Evolutionary conservation across 495 filamentous ascomycete genomes (phyloP).

Genomic region (Aspergillus biplanus): DNA sequence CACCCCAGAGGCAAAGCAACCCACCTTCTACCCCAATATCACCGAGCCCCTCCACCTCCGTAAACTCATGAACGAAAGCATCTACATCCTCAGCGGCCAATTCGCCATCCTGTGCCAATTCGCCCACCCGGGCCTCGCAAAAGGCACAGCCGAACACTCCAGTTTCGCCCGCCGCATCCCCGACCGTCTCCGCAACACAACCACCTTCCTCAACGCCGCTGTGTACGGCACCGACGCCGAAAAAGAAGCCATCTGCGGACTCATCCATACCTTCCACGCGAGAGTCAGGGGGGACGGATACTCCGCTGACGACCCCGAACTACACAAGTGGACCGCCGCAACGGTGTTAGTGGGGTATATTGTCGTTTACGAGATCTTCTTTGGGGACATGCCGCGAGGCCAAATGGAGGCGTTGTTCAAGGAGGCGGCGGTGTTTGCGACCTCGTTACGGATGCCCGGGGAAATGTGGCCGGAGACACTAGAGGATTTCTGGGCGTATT

Average conservation of each 20-base stretch:
- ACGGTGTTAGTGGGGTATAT: slow-evolving; percentile 38
- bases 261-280: slow-evolving; percentile 25
- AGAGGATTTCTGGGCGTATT: slow-evolving; percentile 43
- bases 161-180: slow-evolving; percentile 41
- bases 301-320: slow-evolving; percentile 33
- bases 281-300: slow-evolving; percentile 31
- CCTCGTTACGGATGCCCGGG: slow-evolving; percentile 36
- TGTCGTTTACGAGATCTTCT: slow-evolving; percentile 20
- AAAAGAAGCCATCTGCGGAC: slow-evolving; percentile 27
- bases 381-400: background rate
- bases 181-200: slow-evolving; percentile 42
- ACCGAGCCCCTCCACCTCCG: too few relatives aligned
- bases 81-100: slow-evolving; percentile 33
- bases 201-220: slow-evolving; percentile 46
- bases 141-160: slow-evolving; percentile 33
- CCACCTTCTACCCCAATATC: too few relatives aligned
- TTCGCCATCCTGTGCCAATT: slow-evolving; percentile 42
- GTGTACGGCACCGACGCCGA: slow-evolving; percentile 38
- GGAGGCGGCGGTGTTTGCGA: slow-evolving; percentile 41
- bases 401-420: slow-evolving; percentile 36
- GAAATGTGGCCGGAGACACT: slow-evolving; percentile 39
- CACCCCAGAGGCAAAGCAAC: too few relatives aligned
- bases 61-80: background rate
- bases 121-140: slow-evolving; percentile 38
- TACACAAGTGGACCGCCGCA: slow-evolving; percentile 45